Evolutionary conservation across 192 early-diverging fungal species (phyloP).

Genomic region (Podila horticola): DNA sequence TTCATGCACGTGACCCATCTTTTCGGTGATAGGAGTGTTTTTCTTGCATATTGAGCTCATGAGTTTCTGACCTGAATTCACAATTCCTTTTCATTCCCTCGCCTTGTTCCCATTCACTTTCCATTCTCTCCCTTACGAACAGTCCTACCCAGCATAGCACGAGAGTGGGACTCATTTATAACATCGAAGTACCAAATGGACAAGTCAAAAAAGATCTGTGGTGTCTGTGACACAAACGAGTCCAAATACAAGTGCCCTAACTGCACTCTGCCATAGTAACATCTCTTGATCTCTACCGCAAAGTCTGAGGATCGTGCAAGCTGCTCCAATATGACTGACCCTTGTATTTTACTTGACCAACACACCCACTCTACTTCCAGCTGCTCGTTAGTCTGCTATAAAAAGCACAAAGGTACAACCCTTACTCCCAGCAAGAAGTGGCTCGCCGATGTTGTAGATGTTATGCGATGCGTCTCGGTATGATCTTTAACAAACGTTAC

Average conservation of each 20-base stretch:
- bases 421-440: not conserved
- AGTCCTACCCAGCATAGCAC: not conserved
- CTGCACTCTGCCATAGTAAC: slow-evolving; percentile 45
- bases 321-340: not conserved
- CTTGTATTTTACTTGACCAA: not conserved
- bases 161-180: not conserved
- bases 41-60: not conserved
- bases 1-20: no score
- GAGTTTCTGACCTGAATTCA: not conserved
- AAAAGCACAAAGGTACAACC: slow-evolving; percentile 43
- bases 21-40: no score
- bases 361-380: slow-evolving; percentile 3
- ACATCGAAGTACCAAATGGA: slow-evolving; percentile 11
- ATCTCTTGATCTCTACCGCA: not conserved
- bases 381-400: slow-evolving; percentile 47
- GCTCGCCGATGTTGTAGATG: not conserved
- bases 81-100: not conserved
- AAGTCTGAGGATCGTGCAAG: not conserved
- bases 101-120: not conserved
- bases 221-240: slow-evolving; percentile 28
- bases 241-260: slow-evolving; percentile 50
- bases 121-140: not conserved
- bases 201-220: slow-evolving; percentile 48
- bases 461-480: no score
- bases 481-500: no score